Conservation (phyloP, 1,284 basidiomycete genomes). For the Malassezia slooffiae region DNA sequence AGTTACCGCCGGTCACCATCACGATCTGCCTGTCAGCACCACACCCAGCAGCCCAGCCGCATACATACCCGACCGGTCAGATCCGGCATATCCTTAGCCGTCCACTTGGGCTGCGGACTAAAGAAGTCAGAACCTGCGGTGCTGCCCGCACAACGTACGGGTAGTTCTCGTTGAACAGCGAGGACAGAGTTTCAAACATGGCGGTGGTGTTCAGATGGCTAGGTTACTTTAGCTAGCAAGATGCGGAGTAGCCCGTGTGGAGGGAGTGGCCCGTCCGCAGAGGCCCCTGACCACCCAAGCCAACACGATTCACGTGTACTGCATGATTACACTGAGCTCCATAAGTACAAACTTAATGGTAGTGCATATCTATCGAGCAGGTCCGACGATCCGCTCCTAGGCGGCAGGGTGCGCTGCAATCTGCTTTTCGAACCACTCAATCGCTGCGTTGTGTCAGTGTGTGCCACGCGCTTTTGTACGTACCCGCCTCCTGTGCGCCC, state of each 20-base stretch:
- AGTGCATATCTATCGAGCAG: no score
- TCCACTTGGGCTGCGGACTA: slow-evolving; percentile 5
- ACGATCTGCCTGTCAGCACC: no score
- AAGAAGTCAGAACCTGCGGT: no score
- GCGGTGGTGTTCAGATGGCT: neutral
- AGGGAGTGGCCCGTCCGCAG: no score
- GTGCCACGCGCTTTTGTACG: no score
- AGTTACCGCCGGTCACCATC: slow-evolving; percentile 36
- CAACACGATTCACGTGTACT: slow-evolving; percentile 1
- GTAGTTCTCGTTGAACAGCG: neutral
- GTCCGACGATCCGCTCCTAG: no score
- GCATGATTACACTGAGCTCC: no score
- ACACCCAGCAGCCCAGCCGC: no score
- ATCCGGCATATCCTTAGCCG: slow-evolving; percentile 5
- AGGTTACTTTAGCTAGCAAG: neutral
- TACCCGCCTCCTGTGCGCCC: slow-evolving; percentile 3
- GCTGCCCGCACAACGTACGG: slow-evolving; percentile 1
- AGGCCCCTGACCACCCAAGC: no score
- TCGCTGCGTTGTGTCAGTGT: slow-evolving; percentile 12
- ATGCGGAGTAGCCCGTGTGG: no score
- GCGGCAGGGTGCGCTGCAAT: slow-evolving; percentile 14
- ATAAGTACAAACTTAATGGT: no score
- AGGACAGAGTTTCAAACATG: no score
- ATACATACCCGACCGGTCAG: slow-evolving; percentile 7
- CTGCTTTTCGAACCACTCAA: slow-evolving; percentile 25